Base-by-base conservation (phyloP, 148 eudicot species). In the Pouteria glomerata region DNA sequence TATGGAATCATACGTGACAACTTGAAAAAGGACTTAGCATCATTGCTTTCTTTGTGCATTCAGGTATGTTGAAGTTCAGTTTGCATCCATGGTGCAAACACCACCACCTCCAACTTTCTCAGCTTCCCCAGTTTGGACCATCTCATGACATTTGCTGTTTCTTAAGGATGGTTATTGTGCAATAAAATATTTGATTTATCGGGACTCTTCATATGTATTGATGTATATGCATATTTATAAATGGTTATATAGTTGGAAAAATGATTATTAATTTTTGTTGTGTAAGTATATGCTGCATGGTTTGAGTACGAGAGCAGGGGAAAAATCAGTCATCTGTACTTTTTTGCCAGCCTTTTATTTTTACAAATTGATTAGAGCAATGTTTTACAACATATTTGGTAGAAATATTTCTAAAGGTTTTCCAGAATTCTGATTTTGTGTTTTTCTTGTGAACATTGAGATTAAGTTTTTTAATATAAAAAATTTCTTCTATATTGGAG, bases 1-100 rank as follows among this genome's bases (percentile, higher is more conserved):
- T 95, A 91, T 77, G 99, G 99, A 39, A 95, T 95, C 48, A 85
- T 95, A 69, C 90, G 99, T 47, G 99, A 95, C 79, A 95, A 91
- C 85, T 77, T 89, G 84, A 95, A 95, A 83, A 88, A 76, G 71
- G 98, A 95, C 77, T 76, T 95, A 65, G 78, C 87, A 6, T 77
- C 93, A 26, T 68, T 89, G 60, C 80, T 95, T 63, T 76, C 93
- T 57, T 84, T 83, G 67, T 95, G 98, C 64, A 95, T 95, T 72
- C 96, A 95, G 97, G 98, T 95, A 76, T 55, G 69, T 55, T 14
- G 18, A 53, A 39, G 42, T 60, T 57, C 48, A 31, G 8, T 57
- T 5, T 57, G 45, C 70, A 16, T 30, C 39, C 15, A 19, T 11
- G 2, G 30, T n/a, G 8, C 8, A 5, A 24, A 30, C 10, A 4